A percentile compares a stretch with the other conserved stretches of the same genome.
Evolutionary conservation across 2,329 filamentous ascomycete genomes (phyloP).

Genomic region (Ophiostoma quercus): DNA sequence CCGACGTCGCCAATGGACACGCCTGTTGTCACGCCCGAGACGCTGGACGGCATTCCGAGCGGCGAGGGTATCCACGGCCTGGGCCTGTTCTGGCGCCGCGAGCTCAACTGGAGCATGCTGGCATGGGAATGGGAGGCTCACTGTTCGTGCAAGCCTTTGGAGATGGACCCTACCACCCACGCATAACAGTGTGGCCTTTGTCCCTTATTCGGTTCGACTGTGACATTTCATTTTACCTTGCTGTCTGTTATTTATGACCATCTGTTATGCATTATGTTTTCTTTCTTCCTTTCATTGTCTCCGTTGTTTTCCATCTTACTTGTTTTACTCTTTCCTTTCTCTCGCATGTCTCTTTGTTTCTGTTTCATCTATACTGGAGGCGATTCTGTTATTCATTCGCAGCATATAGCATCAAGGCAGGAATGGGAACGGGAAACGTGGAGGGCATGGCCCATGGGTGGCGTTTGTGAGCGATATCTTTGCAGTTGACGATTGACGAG

Average conservation of each 20-base stretch:
- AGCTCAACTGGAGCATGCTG: slow-evolving; percentile 81
- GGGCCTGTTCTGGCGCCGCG: slow-evolving; percentile 65
- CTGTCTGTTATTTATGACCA: neutral
- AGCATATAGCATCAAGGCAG: neutral
- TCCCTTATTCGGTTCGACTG: neutral
- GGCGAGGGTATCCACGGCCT: slow-evolving; percentile 46
- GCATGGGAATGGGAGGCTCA: slow-evolving; percentile 68
- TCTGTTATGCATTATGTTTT: neutral
- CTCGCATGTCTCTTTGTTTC: neutral
- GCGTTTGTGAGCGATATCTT: slow-evolving; percentile 10
- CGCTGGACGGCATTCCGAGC: neutral
- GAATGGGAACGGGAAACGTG: neutral
- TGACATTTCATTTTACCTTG: neutral
- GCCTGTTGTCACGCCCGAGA: neutral
- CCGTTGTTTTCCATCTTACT: neutral
- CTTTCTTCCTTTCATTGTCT: neutral
- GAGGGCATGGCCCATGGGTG: neutral
- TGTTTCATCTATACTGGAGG: slow-evolving; percentile 1
- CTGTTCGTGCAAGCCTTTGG: slow-evolving; percentile 34
- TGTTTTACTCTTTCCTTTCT: neutral
- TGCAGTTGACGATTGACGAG: neutral
- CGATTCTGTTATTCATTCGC: slow-evolving; percentile 1
- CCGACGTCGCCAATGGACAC: neutral
- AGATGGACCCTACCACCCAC: slow-evolving; percentile 26
- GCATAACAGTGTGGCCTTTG: slow-evolving; percentile 20